phyloP scores from a whole-genome alignment of 345 rosid species.

The Eucalyptus melliodora region DNA sequence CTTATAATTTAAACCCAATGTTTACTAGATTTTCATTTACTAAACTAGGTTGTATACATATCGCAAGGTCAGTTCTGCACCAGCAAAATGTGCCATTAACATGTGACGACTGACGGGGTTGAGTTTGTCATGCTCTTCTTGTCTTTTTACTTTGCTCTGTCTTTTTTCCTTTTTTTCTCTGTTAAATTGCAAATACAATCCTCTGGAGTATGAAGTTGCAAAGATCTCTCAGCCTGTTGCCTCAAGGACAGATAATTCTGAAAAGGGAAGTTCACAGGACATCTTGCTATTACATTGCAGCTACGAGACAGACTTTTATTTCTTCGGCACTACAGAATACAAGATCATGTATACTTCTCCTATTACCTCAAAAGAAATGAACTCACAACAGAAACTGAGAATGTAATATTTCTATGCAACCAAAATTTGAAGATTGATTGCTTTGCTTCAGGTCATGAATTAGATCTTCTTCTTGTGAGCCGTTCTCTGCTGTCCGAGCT shows the following conservation, averaged over 20 bases:
- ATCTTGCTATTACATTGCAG: neutral
- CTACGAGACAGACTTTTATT: neutral
- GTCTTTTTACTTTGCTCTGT: neutral
- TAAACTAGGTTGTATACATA: neutral
- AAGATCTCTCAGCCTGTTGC: neutral
- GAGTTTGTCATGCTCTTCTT: neutral
- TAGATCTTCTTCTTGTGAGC: neutral
- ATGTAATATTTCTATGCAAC: neutral
- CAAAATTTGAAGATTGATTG: neutral
- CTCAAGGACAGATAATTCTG: neutral
- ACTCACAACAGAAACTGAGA: neutral
- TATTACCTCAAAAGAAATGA: neutral
- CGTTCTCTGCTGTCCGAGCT: neutral
- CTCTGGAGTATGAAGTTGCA: neutral
- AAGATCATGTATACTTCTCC: neutral
- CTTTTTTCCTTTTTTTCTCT: neutral
- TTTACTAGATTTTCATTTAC: neutral
- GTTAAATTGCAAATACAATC: neutral
- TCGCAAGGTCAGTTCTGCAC: neutral
- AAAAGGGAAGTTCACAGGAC: neutral
- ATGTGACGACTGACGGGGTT: neutral
- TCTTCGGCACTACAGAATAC: neutral
- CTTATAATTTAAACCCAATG: neutral
- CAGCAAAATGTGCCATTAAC: neutral
- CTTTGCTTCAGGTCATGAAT: neutral